phyloP scores from a whole-genome alignment of 75 land plant species.

The Picea glauca region DNA sequence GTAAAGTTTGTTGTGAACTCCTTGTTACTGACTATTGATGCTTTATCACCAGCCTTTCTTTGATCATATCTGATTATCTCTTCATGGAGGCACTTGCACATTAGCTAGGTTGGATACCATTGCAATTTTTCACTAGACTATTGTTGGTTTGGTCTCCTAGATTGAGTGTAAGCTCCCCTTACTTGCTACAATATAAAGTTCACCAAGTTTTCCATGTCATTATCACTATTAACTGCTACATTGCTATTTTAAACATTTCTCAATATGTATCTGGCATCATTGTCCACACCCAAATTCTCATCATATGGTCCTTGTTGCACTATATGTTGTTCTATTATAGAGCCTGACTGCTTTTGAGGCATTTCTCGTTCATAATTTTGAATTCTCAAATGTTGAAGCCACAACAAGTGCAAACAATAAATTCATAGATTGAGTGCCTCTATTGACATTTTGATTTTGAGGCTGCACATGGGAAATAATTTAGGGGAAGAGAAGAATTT shows the following conservation, averaged over 20 bases:
- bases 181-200: neutral
- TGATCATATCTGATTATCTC: too few species aligned
- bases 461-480: slow-evolving; percentile 16
- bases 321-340: neutral
- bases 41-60: too few species aligned
- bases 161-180: neutral
- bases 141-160: too few species aligned
- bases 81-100: too few species aligned
- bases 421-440: slow-evolving; percentile 8
- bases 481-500: slow-evolving; percentile 7
- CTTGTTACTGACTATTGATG: too few species aligned
- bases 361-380: neutral
- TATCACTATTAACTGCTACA: neutral
- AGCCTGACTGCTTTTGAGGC: neutral
- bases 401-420: slow-evolving; percentile 1
- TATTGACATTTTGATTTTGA: slow-evolving; percentile 14
- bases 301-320: neutral
- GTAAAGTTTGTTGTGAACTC: too few species aligned
- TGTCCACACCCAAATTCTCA: neutral
- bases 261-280: neutral
- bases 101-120: too few species aligned
- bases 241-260: neutral
- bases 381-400: neutral
- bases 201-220: neutral
- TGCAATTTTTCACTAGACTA: too few species aligned